Evolutionary conservation across 306 rosid genomes (phyloP).

Genomic region (Prunus mume): DNA sequence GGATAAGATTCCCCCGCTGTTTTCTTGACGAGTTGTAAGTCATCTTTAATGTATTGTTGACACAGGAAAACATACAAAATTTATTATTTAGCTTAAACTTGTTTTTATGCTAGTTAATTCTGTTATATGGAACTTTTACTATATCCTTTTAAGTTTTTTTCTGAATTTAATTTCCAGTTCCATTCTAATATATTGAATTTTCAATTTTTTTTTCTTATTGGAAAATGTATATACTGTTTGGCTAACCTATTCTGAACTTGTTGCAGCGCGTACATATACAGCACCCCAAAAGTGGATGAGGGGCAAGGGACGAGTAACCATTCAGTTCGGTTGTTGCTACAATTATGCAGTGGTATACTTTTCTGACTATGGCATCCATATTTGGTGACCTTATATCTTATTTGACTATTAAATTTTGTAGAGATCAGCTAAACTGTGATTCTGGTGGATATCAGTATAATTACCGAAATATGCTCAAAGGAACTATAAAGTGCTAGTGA

Average conservation of each 20-base stretch:
- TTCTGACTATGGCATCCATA: not conserved
- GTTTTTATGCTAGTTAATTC: not conserved
- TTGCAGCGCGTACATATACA: constrained; percentile 74
- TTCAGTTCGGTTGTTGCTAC: constrained; percentile 96
- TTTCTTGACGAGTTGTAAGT: not conserved
- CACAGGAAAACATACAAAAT: not conserved
- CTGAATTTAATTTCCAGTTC: not conserved
- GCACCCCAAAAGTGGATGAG: constrained; percentile 96
- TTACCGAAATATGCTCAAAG: not conserved
- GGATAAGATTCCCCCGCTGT: not conserved
- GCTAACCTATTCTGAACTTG: constrained; percentile 24
- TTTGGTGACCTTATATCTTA: not conserved
- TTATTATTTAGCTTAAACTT: not conserved
- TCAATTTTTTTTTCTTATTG: not conserved
- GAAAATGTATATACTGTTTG: constrained; percentile 4
- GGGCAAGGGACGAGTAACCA: constrained; percentile 94
- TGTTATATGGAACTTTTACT: not conserved
- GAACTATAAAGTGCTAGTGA: constrained; percentile 1
- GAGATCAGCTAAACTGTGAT: not conserved
- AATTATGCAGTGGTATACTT: constrained; percentile 77
- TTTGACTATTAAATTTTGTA: constrained; percentile 1
- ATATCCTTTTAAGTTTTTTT: not conserved
- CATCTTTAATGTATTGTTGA: not conserved
- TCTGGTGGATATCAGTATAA: not conserved
- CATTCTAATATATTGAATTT: not conserved